A percentile compares a stretch with the other conserved stretches of the same genome.
phyloP scores from a whole-genome alignment of 2,329 filamentous ascomycete genomes.

The Aspergillus sp. region DNA sequence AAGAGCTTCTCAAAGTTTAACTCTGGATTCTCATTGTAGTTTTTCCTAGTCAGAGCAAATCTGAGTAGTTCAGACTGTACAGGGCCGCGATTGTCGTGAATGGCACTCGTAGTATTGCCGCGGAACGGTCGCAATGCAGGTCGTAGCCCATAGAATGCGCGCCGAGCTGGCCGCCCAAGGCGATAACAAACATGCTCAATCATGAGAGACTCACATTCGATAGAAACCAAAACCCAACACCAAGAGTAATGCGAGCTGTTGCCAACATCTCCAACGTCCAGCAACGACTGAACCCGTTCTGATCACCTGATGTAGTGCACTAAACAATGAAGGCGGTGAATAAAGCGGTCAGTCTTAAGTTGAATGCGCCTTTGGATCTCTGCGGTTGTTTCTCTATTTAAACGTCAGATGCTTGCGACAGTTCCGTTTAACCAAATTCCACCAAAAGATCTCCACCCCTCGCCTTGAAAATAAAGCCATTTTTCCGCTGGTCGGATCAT shows the following conservation, averaged over 20 bases:
- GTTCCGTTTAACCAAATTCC: not conserved
- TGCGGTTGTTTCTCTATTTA: not conserved
- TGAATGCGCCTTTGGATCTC: not conserved
- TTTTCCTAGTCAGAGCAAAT: conserved; percentile 30
- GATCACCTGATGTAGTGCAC: not conserved
- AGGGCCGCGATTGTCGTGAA: conserved; percentile 12
- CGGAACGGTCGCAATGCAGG: conserved; percentile 5
- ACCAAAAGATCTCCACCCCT: too few relatives aligned
- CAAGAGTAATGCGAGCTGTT: not conserved
- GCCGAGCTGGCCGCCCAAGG: not conserved
- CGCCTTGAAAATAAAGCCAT: not conserved
- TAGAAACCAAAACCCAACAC: not conserved
- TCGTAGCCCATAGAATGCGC: not conserved
- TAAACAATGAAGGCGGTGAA: conserved; percentile 2
- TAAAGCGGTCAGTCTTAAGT: not conserved
- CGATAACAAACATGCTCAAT: not conserved
- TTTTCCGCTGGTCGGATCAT: not conserved
- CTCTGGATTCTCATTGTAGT: conserved; percentile 6
- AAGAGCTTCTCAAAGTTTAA: conserved; percentile 17
- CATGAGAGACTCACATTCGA: conserved; percentile 3
- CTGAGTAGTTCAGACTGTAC: conserved; percentile 33
- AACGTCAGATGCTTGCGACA: not conserved
- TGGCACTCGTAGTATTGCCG: conserved; percentile 2
- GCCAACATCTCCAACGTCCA: not conserved
- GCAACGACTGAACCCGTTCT: not conserved